phyloP scores from a whole-genome alignment of 2,329 filamentous ascomycete genomes.

The Botrytis elliptica region DNA sequence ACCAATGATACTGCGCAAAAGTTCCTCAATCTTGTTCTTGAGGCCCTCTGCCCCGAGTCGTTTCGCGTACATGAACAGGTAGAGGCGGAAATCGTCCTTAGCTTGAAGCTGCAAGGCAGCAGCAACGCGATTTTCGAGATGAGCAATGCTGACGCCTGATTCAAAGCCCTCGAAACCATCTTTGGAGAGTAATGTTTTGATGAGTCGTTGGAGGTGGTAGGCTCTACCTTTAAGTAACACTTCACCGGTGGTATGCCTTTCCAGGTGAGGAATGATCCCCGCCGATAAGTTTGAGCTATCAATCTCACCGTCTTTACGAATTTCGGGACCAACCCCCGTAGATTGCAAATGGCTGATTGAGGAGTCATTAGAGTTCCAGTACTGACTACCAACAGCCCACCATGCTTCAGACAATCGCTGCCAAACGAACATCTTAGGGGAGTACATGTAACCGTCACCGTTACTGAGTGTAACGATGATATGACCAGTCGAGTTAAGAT shows the following conservation, averaged over 20 bases:
- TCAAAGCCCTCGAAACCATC: conserved; percentile 94
- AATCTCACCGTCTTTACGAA: conserved; percentile 47
- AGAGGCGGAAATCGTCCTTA: conserved; percentile 88
- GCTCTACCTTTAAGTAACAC: conserved; percentile 88
- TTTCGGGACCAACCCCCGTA: conserved; percentile 60
- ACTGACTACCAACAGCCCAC: conserved; percentile 98
- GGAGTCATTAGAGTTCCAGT: conserved; percentile 97
- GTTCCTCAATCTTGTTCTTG: conserved; percentile 86
- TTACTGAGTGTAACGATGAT: conserved; percentile 90
- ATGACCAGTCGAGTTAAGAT: conserved; percentile 83
- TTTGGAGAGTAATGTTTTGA: conserved; percentile 82
- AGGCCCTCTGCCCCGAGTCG: conserved; percentile 87
- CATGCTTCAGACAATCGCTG: conserved; percentile 94
- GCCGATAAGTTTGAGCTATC: conserved; percentile 69
- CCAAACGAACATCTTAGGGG: conserved; percentile 82
- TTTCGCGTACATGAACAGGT: conserved; percentile 98
- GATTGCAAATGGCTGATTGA: conserved; percentile 79
- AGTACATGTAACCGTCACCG: conserved; percentile 91
- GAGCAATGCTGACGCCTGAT: conserved; percentile 85
- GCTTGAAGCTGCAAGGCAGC: conserved; percentile 82
- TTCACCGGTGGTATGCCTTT: conserved; percentile 92
- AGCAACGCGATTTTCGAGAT: conserved; percentile 91
- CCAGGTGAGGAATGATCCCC: conserved; percentile 88
- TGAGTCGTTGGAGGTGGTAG: conserved; percentile 84
- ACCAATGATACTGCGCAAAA: conserved; percentile 78